These are phyloP conservation scores for Clavulina sp. DNA, from an alignment of 768 basidiomycete genomes.

Conservation along the genomic window DNA sequence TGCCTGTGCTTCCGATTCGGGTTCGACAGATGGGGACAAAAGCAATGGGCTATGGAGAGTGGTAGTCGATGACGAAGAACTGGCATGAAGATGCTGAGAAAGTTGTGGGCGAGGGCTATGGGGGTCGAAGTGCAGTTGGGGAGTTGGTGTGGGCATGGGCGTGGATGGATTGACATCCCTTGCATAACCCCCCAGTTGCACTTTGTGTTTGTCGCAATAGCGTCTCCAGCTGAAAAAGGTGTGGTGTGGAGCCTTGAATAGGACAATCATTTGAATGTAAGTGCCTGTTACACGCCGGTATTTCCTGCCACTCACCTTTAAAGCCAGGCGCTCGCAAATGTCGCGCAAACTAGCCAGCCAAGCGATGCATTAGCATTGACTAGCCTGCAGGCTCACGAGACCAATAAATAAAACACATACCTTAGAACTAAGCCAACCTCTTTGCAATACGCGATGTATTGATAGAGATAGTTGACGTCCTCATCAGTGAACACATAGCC, in stretches of 20 bases:
- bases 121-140: too few species aligned
- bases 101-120: background rate
- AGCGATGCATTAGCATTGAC: background rate
- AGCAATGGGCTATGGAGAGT: too few species aligned
- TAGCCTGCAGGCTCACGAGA: background rate
- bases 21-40: too few species aligned
- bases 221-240: slow-evolving; percentile 54
- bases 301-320: slow-evolving; percentile 41
- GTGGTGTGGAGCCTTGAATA: slow-evolving; percentile 64
- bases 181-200: slow-evolving; percentile 67
- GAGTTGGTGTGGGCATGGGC: too few species aligned
- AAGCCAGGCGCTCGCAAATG: slow-evolving; percentile 73
- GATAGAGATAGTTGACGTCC: slow-evolving; percentile 66
- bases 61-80: too few species aligned
- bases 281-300: background rate
- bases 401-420: slow-evolving; percentile 28
- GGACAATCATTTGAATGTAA: background rate
- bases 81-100: background rate
- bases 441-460: slow-evolving; percentile 81
- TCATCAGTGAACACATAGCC: slow-evolving; percentile 77
- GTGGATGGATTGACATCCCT: too few species aligned
- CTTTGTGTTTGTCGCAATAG: slow-evolving; percentile 86
- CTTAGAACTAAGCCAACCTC: slow-evolving; percentile 61
- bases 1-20: background rate
- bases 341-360: slow-evolving; percentile 40